Base-by-base conservation (phyloP, 371 early-diverging fungal genomes). In the Mucor indicus region DNA sequence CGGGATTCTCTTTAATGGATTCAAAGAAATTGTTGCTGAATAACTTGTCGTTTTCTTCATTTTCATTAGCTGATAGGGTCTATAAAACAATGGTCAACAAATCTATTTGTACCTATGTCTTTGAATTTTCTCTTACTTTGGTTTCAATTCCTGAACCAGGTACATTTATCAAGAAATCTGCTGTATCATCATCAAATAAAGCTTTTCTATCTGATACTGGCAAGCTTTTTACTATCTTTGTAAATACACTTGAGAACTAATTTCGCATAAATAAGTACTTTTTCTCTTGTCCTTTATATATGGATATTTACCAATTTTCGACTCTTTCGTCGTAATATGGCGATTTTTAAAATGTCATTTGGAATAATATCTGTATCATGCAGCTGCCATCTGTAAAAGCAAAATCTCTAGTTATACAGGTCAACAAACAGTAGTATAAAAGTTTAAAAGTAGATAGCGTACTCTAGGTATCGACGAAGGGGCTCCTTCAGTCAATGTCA, bases 361-460 rank as follows among this genome's bases (percentile, higher is more conserved):
- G 75, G 75, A 30, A 66, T 68, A 9, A 33, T 62, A 1, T 70
- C 55, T 4, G 72, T 54, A 56, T 79, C 75, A 42, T 69, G 57
- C 10, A 67, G 77, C 53, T 85, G 82, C 84, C 84, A 83, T 23
- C 86, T 63, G 42, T 57, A 77, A 11, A 83, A 49, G 10, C 70
- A 60, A 15, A 81, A 53, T 56, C 68, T 55, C 75, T 74, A 52
- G 13, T 35, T 12, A 21, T 17, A 23, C 6, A 13, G 0, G 17
- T 19, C 7, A 13, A 21, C 3, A 7, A 19, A 32, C 22, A 17
- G 9, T 30, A n/a, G 3, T 9, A 10, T 42, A 1, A 8, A 10
- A 21, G 20, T 23, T 8, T 4, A 2, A 4, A 13, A 8, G 5
- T 11, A 33, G 23, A 16, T 9, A 21, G 11, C 19, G 22, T 52